Evolutionary conservation across 208 protist genomes (phyloP), one percentile per base, ranked within the genome.

Genomic region (Leishmania amazonensis): DNA sequence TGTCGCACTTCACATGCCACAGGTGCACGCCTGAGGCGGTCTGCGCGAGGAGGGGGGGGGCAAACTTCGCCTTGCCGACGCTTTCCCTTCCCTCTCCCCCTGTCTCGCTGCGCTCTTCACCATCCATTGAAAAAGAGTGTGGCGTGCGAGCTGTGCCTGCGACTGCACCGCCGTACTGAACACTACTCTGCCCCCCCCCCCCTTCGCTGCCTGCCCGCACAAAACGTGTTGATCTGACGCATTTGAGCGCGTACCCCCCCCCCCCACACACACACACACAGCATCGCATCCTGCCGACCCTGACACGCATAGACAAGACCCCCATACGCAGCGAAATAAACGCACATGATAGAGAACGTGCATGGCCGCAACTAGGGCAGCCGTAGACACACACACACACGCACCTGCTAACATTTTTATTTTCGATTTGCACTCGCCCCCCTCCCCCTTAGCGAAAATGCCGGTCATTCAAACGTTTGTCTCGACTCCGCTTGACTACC

Each of bases 381-480:
- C n/a, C 11, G 21, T 40, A 60, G 17, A 42, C 51, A 24, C 31
- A 45, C 45, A 45, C 17, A 76, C 38, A 58, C 49, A 58, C 40
- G 35, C 71, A 75, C 24, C 71, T 24, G 40, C 42, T 3, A 31
- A 38, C 24, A 13, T 51, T 19, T 13, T 31, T 42, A n/a, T 19
- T 72, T 53, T 83, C 40, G n/a, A 21, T 45, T 51, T 76, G 70
- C 5, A 35, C 40, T 53, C n/a, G 24, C 57, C 24, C 24, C 75
- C 38, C 42, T 58, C 49, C 24, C 75, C 38, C 42, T 58, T n/a
- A 28, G 38, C 73, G 21, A 42, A 45, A n/a, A 88, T 90, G 87
- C 87, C 79, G 15, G 67, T 83, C 62, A 38, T 87, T 64, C 78
- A 84, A 42, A 80, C 78, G 45, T 81, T 47, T 31, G 71, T 85